Base-by-base conservation (phyloP, 1,139 yeast species). In the Hyphopichia fennica region DNA sequence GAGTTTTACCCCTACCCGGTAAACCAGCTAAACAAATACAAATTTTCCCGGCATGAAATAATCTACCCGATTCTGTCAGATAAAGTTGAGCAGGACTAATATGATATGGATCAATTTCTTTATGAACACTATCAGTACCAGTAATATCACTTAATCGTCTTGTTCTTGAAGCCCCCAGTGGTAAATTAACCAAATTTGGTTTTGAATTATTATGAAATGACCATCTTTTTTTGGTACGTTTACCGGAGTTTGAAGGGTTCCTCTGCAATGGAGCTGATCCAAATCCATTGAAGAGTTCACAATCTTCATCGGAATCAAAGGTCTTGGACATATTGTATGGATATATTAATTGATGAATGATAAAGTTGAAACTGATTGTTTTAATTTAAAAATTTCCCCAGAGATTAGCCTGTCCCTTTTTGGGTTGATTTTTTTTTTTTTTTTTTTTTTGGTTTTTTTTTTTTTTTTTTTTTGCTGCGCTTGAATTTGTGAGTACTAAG, bases 1-100 rank as follows among this genome's bases (percentile, higher is more conserved):
- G 93, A 1, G 99, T 93, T 61, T 93, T 93, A 6, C 99, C 98
- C 42, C 99, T 77, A 1, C 97, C 99, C 1, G 99, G 99, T 47
- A 91, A 74, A 0, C 99, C 99, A 6, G 89, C 95, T 52, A 93
- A 74, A 10, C 87, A 89, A 45, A 93, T 85, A 57, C 96, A 82
- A 41, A 93, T 84, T 58, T 90, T 88, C 3, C 99, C 99, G 3
- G 99, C 98, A 57, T 93, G 98, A 67, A 88, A 93, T 54, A 95
- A 72, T 47, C 89, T 75, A 0, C 97, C 97, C 0, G 90, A 81
- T 49, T 89, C 96, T 0, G 97, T 91, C 13, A 95, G 83, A 59
- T 91, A 91, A 41, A 90, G 71, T 64, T 91, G 98, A 0, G 95
- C 97, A 1, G 96, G 93, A 5, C 89, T 76, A 30, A 79, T 75